A percentile compares a stretch with the other conserved stretches of the same genome.
Evolutionary conservation across 371 early-diverging fungal species (phyloP).

Genomic region (Fennellomyces sp.): DNA sequence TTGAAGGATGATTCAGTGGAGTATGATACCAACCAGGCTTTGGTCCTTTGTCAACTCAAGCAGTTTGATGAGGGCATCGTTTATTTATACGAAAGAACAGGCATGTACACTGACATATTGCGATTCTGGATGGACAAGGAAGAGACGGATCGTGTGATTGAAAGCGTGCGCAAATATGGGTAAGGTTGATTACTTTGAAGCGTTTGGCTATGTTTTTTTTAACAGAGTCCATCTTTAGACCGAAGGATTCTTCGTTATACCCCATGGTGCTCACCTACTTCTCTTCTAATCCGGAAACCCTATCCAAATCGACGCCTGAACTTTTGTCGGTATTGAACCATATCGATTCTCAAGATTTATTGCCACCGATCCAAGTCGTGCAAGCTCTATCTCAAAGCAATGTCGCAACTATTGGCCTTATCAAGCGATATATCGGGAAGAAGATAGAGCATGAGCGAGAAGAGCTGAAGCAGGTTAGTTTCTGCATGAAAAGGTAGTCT

Average conservation of each 20-base stretch:
- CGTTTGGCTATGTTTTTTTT: background rate
- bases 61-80: conserved; percentile 85
- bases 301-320: conserved; percentile 56
- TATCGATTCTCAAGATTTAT: conserved; percentile 82
- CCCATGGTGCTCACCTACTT: conserved; percentile 84
- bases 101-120: conserved; percentile 81
- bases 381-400: conserved; percentile 83
- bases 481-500: background rate
- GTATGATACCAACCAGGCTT: conserved; percentile 90
- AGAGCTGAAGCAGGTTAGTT: conserved; percentile 63
- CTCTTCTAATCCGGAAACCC: conserved; percentile 67
- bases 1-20: conserved; percentile 54
- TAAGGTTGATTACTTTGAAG: conserved; percentile 25
- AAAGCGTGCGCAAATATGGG: conserved; percentile 82
- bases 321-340: conserved; percentile 75
- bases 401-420: conserved; percentile 83
- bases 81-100: conserved; percentile 82
- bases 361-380: conserved; percentile 89
- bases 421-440: conserved; percentile 79
- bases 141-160: conserved; percentile 74
- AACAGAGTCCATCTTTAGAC: conserved; percentile 41
- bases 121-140: conserved; percentile 82
- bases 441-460: conserved; percentile 74
- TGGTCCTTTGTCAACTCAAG: conserved; percentile 85
- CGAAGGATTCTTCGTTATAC: conserved; percentile 80